Percentiles rank a stretch among this genome's conserved stretches.
Conservation (phyloP, 345 rosid species). For the Cardiospermum halicacabum region DNA sequence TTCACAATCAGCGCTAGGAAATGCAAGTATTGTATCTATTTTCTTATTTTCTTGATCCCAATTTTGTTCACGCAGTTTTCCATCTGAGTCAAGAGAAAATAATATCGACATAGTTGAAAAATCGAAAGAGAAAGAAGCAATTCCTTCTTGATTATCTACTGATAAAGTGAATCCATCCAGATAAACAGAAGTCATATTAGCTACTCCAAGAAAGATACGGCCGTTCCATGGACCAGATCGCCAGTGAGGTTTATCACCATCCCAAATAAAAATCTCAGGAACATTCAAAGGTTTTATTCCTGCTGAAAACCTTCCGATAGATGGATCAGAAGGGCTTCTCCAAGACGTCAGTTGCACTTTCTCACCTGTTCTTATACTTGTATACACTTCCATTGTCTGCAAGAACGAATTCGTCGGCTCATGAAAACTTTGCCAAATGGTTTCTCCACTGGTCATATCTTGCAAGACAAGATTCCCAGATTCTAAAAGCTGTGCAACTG, state of each 20-base stretch:
- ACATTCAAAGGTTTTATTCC: constrained; percentile 18
- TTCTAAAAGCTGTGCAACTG: neutral
- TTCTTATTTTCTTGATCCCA: neutral
- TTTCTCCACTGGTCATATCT: neutral
- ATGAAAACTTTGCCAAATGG: constrained; percentile 30
- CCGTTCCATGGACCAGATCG: constrained; percentile 32
- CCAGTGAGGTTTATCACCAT: neutral
- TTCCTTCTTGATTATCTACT: constrained; percentile 12
- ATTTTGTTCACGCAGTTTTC: neutral
- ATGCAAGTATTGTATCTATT: neutral
- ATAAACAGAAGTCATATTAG: constrained; percentile 23
- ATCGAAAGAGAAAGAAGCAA: constrained; percentile 18
- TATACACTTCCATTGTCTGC: constrained; percentile 25
- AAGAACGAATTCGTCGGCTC: constrained; percentile 25
- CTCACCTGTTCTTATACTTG: constrained; percentile 10
- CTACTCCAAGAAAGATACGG: constrained; percentile 23
- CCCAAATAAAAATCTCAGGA: constrained; percentile 23
- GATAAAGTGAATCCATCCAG: constrained; percentile 19
- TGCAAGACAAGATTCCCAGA: constrained; percentile 17
- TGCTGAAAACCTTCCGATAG: constrained; percentile 17
- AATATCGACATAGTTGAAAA: neutral
- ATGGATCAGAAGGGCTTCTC: constrained; percentile 32
- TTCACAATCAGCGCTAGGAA: constrained; percentile 10
- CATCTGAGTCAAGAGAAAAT: constrained; percentile 6
- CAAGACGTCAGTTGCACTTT: constrained; percentile 22